Evolutionary conservation across 345 rosid genomes (phyloP), one percentile per base, ranked within the genome.

Genomic region (Capsella bursapastoris): DNA sequence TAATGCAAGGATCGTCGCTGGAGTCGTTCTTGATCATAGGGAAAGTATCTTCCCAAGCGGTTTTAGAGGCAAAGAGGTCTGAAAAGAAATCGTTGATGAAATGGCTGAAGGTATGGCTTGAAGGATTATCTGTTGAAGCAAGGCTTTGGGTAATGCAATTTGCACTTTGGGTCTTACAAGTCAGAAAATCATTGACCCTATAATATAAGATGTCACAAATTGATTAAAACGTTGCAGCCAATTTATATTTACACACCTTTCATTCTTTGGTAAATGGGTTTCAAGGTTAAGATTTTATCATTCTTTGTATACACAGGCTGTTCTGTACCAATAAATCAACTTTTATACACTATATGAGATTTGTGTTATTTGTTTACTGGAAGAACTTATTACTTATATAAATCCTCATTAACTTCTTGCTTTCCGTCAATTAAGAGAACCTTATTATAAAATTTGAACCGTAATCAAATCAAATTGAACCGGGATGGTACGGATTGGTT

Each of bases 21-120:
- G 96, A 94, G 68, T 84, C 89, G 41, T 94, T 87, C 78, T 71
- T 88, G 73, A 86, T 94, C 82, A 77, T 94, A 0, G 97, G 97
- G 18, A 87, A 83, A 75, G 87, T 88, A 66, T 91, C 97, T 14
- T 91, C 98, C 0, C 78, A 89, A 83, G 97, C 98, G 0, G 93
- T 91, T 57, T 15, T 90, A 10, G 95, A 95, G 76, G 97, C 93
- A 63, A 91, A 88, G 81, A 71, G 78, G 84, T 71, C 72, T 35
- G 83, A 86, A 29, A 82, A 76, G 47, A 89, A 86, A 61, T 90
- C 97, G n/a, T 57, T 88, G 15, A 16, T 87, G 14, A 2, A 66
- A 22, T 62, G 86, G 83, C 32, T 89, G 27, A 75, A 74, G 51
- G n/a, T 89, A 34, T 83, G 87, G 93, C 59, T 87, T 66, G 97